These are phyloP conservation scores for Licmophora abbreviata DNA, from an alignment of 108 stramenopile species.

Conservation along the genomic window DNA sequence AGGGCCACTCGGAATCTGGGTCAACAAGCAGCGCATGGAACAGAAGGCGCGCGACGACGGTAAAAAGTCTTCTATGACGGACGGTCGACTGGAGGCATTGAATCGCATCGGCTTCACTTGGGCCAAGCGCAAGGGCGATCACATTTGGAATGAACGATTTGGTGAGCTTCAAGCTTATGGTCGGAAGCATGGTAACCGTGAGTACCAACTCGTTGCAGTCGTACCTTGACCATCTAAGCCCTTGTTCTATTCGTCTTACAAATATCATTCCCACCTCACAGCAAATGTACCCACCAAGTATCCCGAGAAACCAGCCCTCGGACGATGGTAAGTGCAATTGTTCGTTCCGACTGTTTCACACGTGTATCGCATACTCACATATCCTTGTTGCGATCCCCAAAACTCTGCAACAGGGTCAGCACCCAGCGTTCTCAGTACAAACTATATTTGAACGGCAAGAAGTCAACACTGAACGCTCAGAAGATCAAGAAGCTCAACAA, in stretches of 20 bases:
- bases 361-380: no score
- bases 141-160: not conserved
- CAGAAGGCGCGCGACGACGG: conserved; percentile 30
- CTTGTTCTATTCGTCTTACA: no score
- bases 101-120: not conserved
- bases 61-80: conserved; percentile 23
- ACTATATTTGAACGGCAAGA: conserved; percentile 20
- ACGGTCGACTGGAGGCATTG: conserved; percentile 8
- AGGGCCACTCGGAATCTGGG: conserved; percentile 35
- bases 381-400: no score
- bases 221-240: no score
- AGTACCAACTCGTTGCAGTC: no score
- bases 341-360: no score
- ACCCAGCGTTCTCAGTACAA: conserved; percentile 41
- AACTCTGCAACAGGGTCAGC: no score
- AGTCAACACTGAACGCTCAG: not conserved
- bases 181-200: not conserved
- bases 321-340: no score
- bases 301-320: conserved; percentile 27
- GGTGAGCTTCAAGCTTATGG: not conserved
- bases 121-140: conserved; percentile 3
- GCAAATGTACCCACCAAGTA: conserved; percentile 35
- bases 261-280: no score
- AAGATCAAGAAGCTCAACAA: not conserved
- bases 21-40: conserved; percentile 33